A percentile compares a stretch with the other conserved stretches of the same genome.
Conservation (phyloP, 257 asterid species). For the Hygrophila difformis region DNA sequence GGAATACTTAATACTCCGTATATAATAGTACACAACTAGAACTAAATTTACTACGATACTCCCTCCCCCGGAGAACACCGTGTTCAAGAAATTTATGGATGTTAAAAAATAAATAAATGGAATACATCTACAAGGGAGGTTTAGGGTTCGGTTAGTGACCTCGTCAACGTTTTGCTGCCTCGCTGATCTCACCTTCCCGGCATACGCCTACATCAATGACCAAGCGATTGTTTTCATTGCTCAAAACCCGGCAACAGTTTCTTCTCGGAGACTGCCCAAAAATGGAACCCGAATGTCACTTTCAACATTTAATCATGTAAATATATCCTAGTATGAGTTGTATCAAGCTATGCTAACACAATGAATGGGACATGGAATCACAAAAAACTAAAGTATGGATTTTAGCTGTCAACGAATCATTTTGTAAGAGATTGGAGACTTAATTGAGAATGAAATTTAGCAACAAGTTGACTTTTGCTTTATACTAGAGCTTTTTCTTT, state of each 20-base stretch:
- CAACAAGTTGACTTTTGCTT: background rate
- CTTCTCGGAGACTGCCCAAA: constrained; percentile 68
- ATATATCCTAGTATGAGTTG: background rate
- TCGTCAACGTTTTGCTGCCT: constrained; percentile 12
- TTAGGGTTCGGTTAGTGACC: too few species aligned
- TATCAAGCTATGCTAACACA: background rate
- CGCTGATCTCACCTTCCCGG: constrained; percentile 60
- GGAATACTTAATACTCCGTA: too few species aligned
- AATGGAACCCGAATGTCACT: constrained; percentile 2
- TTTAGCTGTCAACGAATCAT: background rate
- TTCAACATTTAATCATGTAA: background rate
- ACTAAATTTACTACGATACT: too few species aligned
- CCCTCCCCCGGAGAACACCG: too few species aligned
- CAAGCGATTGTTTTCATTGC: constrained; percentile 32
- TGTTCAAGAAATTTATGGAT: too few species aligned
- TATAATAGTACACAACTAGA: too few species aligned
- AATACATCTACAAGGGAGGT: too few species aligned
- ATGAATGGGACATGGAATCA: background rate
- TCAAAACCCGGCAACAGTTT: constrained; percentile 63
- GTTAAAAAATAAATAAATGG: too few species aligned
- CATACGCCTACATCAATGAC: constrained; percentile 65
- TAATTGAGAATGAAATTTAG: background rate
- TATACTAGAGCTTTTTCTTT: constrained; percentile 8
- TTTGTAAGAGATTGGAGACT: background rate
- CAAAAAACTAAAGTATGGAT: too few species aligned